A percentile compares a stretch with the other conserved stretches of the same genome.
Conservation (phyloP, 129 eudicot species). For the Ambrosia trifida region DNA sequence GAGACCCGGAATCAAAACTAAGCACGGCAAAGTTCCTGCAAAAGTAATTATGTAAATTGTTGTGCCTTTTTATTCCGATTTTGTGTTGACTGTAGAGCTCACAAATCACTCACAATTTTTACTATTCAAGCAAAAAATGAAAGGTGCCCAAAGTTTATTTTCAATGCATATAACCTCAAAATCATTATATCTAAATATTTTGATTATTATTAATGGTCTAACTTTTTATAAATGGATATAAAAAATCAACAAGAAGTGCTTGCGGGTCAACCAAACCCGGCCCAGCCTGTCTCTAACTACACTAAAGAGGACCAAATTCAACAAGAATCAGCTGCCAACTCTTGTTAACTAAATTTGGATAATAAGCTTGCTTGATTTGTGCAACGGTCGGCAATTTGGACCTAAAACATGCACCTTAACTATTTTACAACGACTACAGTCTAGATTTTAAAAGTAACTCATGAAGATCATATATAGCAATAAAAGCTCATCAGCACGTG, state of each 20-base stretch:
- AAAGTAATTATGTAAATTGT: not conserved
- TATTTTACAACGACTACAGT: not conserved
- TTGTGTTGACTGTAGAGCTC: not conserved
- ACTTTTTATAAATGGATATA: not conserved
- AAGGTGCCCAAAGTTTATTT: not conserved
- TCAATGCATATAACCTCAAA: conserved; percentile 13
- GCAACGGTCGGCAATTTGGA: not conserved
- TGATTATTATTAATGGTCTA: not conserved
- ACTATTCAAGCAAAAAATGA: too few species aligned
- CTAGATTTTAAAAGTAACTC: not conserved
- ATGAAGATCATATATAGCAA: conserved; percentile 1
- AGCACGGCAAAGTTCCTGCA: conserved; percentile 86
- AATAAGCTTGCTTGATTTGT: not conserved
- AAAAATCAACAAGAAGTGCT: not conserved
- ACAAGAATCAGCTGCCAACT: not conserved
- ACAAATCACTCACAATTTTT: too few species aligned
- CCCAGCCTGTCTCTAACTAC: too few species aligned
- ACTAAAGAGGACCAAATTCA: too few species aligned
- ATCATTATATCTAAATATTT: not conserved
- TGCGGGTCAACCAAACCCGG: not conserved
- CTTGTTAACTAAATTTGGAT: not conserved
- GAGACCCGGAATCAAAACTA: conserved; percentile 86
- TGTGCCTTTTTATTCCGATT: not conserved
- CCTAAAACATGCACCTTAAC: conserved; percentile 8
- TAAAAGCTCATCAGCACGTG: not conserved